Conservation (phyloP, 768 basidiomycete species). For the Kwoniella shandongensis region DNA sequence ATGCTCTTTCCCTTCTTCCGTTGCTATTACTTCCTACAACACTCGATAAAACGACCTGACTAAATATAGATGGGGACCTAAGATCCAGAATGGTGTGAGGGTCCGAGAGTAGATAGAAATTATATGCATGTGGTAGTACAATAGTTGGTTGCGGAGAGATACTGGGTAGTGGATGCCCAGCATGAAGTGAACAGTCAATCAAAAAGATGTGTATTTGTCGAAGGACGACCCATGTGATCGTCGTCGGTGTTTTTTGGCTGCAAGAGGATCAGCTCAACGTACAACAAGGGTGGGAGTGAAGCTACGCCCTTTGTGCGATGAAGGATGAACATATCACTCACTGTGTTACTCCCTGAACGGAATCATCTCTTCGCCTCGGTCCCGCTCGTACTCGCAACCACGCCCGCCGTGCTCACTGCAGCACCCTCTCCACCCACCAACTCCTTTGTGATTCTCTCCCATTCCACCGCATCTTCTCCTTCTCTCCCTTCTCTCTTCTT, state of each 20-base stretch:
- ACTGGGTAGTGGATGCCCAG: no score
- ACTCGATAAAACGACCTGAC: neutral
- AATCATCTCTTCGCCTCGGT: neutral
- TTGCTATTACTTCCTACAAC: neutral
- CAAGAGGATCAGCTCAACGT: no score
- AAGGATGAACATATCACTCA: no score
- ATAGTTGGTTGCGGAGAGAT: no score
- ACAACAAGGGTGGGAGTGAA: no score
- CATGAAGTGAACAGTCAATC: no score
- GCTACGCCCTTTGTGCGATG: no score
- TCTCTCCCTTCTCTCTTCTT: conserved; percentile 10
- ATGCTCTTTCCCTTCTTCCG: conserved; percentile 2
- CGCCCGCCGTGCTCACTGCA: no score
- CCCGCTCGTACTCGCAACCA: neutral
- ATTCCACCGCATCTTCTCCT: conserved; percentile 34
- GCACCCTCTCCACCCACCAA: conserved; percentile 23
- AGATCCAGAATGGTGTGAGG: conserved; percentile 43
- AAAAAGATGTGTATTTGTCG: no score
- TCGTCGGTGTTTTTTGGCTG: no score
- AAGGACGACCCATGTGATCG: no score
- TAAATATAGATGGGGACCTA: conserved; percentile 41
- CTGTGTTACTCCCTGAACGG: no score
- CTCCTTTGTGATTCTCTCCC: conserved; percentile 45
- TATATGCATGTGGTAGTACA: neutral
- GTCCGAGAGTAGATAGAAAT: conserved; percentile 16